These are phyloP conservation scores for Agapanthus africanus DNA, from an alignment of 106 monocot genomes.

Conservation along the genomic window DNA sequence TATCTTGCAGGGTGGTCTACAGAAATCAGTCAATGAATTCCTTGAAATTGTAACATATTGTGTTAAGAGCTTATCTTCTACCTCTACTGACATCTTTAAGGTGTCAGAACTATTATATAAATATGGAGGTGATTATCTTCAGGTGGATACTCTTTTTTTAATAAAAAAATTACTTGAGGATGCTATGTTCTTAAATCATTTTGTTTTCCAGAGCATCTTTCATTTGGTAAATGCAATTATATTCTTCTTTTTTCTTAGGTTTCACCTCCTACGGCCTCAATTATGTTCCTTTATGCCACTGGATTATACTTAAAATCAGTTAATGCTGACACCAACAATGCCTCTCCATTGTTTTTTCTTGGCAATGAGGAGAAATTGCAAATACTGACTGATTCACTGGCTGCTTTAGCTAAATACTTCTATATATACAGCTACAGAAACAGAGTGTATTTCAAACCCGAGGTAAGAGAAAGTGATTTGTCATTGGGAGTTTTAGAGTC, in stretches of 20 bases:
- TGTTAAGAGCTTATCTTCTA: conserved; percentile 21
- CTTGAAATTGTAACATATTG: conserved; percentile 43
- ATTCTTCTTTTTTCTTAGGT: conserved; percentile 24
- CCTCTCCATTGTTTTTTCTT: conserved; percentile 7
- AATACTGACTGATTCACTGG: conserved; percentile 19
- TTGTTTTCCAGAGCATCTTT: background rate
- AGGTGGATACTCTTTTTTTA: conserved; percentile 35
- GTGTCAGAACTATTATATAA: conserved; percentile 29
- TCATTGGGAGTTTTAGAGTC: background rate
- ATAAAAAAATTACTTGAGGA: background rate
- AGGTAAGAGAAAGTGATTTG: background rate
- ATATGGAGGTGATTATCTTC: conserved; percentile 17
- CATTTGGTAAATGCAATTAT: background rate
- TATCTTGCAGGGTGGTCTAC: conserved; percentile 41
- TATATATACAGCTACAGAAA: background rate
- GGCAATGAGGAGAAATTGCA: conserved; percentile 13
- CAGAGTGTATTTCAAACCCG: background rate
- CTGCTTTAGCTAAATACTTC: conserved; percentile 15
- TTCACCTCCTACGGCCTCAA: conserved; percentile 36
- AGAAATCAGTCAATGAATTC: conserved; percentile 26
- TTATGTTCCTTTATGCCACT: conserved; percentile 53
- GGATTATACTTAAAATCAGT: conserved; percentile 32
- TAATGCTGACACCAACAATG: conserved; percentile 9
- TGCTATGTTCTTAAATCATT: background rate
- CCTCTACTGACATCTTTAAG: conserved; percentile 20